These are phyloP conservation scores for Nymphaea colorata DNA, from an alignment of 164 flowering plant genomes.

Conservation along the genomic window DNA sequence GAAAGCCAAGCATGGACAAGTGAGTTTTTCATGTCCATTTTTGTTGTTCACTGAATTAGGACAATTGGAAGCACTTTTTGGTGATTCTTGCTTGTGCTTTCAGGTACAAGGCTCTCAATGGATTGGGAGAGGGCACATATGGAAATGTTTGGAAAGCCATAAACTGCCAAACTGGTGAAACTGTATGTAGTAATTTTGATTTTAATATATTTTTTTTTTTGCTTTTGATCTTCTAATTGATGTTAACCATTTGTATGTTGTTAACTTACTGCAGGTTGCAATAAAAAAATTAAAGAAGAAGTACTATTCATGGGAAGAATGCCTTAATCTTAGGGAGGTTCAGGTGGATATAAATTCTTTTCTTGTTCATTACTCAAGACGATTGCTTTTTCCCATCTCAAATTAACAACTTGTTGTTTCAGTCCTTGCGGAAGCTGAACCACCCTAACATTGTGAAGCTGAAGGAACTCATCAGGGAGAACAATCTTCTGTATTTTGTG, in stretches of 20 bases:
- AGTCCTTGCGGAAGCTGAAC: slow-evolving; percentile 91
- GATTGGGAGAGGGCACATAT: slow-evolving; percentile 97
- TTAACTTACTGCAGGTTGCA: slow-evolving; percentile 62
- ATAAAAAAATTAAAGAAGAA: slow-evolving; percentile 93
- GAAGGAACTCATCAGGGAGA: slow-evolving; percentile 91
- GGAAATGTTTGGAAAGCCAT: slow-evolving; percentile 95
- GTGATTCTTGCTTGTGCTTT: background rate
- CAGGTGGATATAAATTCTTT: slow-evolving; percentile 36
- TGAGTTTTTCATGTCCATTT: slow-evolving; percentile 13
- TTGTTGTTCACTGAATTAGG: background rate
- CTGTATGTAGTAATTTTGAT: slow-evolving; percentile 33
- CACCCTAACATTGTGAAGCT: slow-evolving; percentile 96
- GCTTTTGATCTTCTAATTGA: too few species aligned
- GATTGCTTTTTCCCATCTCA: background rate
- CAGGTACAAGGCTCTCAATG: slow-evolving; percentile 89
- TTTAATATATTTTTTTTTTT: background rate
- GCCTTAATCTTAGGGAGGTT: slow-evolving; percentile 92
- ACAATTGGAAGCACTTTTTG: background rate
- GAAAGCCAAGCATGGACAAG: slow-evolving; percentile 65
- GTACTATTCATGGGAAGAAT: slow-evolving; percentile 96
- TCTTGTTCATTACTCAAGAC: background rate
- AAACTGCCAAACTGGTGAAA: slow-evolving; percentile 83
- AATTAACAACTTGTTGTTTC: slow-evolving; percentile 8
- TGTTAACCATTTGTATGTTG: background rate
- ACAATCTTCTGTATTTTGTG: slow-evolving; percentile 75